Base-by-base conservation (phyloP, 331 rosid species). In the Pyracantha coccinea region DNA sequence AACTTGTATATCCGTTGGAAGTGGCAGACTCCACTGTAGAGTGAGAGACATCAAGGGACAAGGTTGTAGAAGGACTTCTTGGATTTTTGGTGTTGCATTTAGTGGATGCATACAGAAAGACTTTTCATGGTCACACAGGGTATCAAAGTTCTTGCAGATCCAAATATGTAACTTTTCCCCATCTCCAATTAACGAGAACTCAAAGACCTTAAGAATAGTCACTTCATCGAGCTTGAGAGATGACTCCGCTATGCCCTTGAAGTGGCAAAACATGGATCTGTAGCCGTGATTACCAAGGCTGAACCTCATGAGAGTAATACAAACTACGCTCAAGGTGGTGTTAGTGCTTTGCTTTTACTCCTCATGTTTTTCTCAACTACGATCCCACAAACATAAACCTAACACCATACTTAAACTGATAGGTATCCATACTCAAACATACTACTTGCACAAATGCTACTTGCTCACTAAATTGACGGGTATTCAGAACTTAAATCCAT, bases 261-360 rank as follows among this genome's bases (percentile, higher is more conserved):
- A 79, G 99, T 90, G 78, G 89, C 96, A 76, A 94, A 87, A 72
- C 80, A 87, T 78, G 97, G 97, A 75, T 83, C 96, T 64, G 99
- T 94, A 72, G 99, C 99, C 8, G 95, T 94, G 83, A 88, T 92
- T 77, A 92, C 99, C 58, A 94, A 94, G 77, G 96, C 97, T 13
- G 99, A 94, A 82, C 89, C 99, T 76, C 97, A 94, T 76, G 99
- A 94, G 85, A 90, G 97, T 85, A 94, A 90, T 84, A 94, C 99
- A 31, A 94, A 94, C 74, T 94, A 94, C 74, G 99, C 99, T 83
- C 99, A 94, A 85, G 99, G 99, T 71, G 99, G 99, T 78, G 97
- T 94, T 77, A 94, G 99, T 77, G 95, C 97, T 54, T n/a, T n/a
- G n/a, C n/a, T n/a, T n/a, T n/a, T n/a, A n/a, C n/a, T n/a, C n/a